Evolutionary conservation across 768 basidiomycete genomes (phyloP).

Genomic region (Russula ochroleuca): DNA sequence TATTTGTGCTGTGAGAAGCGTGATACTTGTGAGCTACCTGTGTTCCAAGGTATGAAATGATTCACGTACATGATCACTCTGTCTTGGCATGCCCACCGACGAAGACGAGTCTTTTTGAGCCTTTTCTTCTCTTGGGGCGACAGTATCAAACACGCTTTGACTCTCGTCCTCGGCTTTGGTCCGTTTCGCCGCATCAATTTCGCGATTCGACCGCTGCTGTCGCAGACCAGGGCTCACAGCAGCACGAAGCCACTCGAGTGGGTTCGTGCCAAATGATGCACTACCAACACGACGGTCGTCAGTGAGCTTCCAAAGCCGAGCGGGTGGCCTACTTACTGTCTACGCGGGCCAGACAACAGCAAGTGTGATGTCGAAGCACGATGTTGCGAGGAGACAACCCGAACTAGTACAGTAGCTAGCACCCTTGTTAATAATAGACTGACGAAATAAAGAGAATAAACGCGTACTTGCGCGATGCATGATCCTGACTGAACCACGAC

Average conservation of each 20-base stretch:
- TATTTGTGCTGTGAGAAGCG: conserved; percentile 69
- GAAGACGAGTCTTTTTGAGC: neutral
- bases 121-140: conserved; percentile 8
- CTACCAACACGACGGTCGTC: conserved; percentile 7
- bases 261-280: conserved; percentile 24
- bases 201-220: conserved; percentile 20
- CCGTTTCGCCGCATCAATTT: conserved; percentile 36
- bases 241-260: conserved; percentile 27
- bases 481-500: neutral
- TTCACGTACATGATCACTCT: conserved; percentile 25
- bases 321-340: conserved; percentile 22
- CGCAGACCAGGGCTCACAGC: conserved; percentile 20
- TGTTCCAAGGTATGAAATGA: no score
- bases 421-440: neutral
- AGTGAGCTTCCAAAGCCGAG: neutral
- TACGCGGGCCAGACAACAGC: conserved; percentile 19
- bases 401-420: conserved; percentile 9
- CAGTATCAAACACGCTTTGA: conserved; percentile 47
- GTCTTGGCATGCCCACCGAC: conserved; percentile 7
- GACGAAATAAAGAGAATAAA: neutral
- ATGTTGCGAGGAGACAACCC: conserved; percentile 5
- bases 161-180: conserved; percentile 45
- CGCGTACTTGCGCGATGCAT: conserved; percentile 19
- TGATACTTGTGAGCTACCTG: neutral
- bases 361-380: conserved; percentile 11